Base-by-base conservation (phyloP, 148 eudicot species). In the Camellia sinensis region DNA sequence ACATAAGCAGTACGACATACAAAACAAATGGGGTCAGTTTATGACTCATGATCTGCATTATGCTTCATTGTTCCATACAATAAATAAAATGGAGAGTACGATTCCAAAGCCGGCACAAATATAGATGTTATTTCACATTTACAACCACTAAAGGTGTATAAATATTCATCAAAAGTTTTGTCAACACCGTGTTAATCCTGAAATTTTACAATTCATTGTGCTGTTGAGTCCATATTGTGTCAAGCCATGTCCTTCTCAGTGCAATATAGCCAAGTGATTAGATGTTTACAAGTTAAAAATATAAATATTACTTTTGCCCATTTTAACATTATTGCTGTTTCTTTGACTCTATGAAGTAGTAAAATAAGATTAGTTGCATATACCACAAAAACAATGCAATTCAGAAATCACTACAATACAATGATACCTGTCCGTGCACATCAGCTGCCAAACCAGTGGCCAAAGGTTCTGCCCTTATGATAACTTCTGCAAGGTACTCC, bases 361-460 rank as follows among this genome's bases (percentile, higher is more conserved):
- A 73, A 11, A 74, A 78, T 50, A 3, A 67, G 60, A 78, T 14
- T 8, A 53, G 56, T 29, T 15, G 40, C 44, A 60, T 12, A 60
- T n/a, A 44, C 13, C 19, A 59, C 45, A 73, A 45, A 5, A 77
- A 77, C 50, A 45, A 66, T 43, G 61, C 11, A 60, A 74, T 37
- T 60, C 9, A n/a, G 57, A 61, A 9, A 78, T 44, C 48, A 50
- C 68, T 15, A 67, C 8, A 65, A 59, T 48, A n/a, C 15, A 80
- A 67, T 22, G 3, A 65, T 88, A 92, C 98, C 98, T 92, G 98
- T 67, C 98, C 97, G 85, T 95, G 98, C 73, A 95, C 97, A 83
- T 95, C 98, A 78, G 90, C 63, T 64, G 98, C 97, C 77, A 92
- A 77, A 72, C 98, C 98, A 77, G 97, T 90, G 53, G 93, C 90